These are phyloP conservation scores for Fusarium sp. DNA, from an alignment of 2,329 filamentous ascomycete species.

Conservation along the genomic window DNA sequence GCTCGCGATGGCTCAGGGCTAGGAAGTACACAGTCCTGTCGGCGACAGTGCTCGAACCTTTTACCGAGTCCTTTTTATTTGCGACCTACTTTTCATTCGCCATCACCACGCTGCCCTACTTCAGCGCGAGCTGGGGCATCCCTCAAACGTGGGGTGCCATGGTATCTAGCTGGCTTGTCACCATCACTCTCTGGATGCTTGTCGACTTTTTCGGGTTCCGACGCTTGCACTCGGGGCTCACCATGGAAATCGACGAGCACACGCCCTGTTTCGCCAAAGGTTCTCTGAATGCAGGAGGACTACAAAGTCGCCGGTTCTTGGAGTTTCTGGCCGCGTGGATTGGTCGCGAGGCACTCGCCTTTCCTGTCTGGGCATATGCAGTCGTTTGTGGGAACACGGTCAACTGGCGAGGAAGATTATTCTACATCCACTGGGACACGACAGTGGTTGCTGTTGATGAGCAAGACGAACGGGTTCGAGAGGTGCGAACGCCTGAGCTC, in stretches of 20 bases:
- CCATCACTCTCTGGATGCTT: slow-evolving; percentile 74
- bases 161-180: slow-evolving; percentile 69
- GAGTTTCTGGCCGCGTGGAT: slow-evolving; percentile 87
- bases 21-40: slow-evolving; percentile 92
- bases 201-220: slow-evolving; percentile 79
- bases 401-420: slow-evolving; percentile 84
- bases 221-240: slow-evolving; percentile 76
- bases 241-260: slow-evolving; percentile 74
- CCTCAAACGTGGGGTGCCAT: slow-evolving; percentile 75
- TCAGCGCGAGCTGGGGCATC: slow-evolving; percentile 61
- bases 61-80: slow-evolving; percentile 88
- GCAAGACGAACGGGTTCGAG: slow-evolving; percentile 16
- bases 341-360: slow-evolving; percentile 80
- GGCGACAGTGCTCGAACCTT: slow-evolving; percentile 91
- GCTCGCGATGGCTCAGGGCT: slow-evolving; percentile 90
- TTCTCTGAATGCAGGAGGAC: slow-evolving; percentile 48
- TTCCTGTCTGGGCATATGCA: slow-evolving; percentile 91
- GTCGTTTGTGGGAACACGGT: slow-evolving; percentile 89
- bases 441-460: slow-evolving; percentile 65
- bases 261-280: slow-evolving; percentile 78
- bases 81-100: slow-evolving; percentile 82
- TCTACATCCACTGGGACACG: slow-evolving; percentile 85
- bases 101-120: slow-evolving; percentile 75
- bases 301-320: slow-evolving; percentile 64
- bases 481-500: slow-evolving; percentile 36